Percentiles rank a stretch among this genome's conserved stretches.
Conservation (phyloP, 202 grass and related monocot genomes). For the Setaria viridis region DNA sequence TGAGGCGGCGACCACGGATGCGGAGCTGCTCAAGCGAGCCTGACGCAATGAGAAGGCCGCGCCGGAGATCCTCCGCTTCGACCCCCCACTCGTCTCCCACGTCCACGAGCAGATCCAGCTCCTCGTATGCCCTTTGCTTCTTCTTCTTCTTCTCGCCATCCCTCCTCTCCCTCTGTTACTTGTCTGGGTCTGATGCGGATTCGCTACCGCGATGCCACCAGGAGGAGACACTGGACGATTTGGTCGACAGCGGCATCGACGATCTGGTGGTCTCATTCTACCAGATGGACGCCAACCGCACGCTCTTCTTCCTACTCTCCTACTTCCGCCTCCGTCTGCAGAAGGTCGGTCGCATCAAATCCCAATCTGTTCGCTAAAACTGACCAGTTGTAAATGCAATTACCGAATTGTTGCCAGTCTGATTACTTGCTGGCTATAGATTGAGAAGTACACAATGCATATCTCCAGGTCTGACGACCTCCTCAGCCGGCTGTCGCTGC, state of each 20-base stretch:
- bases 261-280: slow-evolving; percentile 91
- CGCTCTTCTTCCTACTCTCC: slow-evolving; percentile 83
- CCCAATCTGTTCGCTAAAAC: neutral
- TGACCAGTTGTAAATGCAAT: neutral
- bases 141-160: neutral
- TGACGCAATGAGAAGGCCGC: slow-evolving; percentile 92
- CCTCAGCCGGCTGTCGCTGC: slow-evolving; percentile 57
- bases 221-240: slow-evolving; percentile 91
- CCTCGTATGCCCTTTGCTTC: slow-evolving; percentile 44
- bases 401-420: neutral
- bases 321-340: slow-evolving; percentile 88
- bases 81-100: slow-evolving; percentile 65
- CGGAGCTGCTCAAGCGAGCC: slow-evolving; percentile 73
- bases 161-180: too few species aligned
- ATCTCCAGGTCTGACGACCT: slow-evolving; percentile 19
- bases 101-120: slow-evolving; percentile 88
- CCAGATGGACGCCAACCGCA: slow-evolving; percentile 92
- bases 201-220: neutral
- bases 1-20: slow-evolving; percentile 61
- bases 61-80: slow-evolving; percentile 81
- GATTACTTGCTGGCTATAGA: slow-evolving; percentile 44
- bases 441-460: slow-evolving; percentile 81
- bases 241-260: slow-evolving; percentile 58
- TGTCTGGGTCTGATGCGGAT: neutral
- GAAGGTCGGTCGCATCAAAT: slow-evolving; percentile 49